Evolutionary conservation across 345 rosid species (phyloP), one percentile per base, ranked within the genome.

Genomic region (Citrus glauca): DNA sequence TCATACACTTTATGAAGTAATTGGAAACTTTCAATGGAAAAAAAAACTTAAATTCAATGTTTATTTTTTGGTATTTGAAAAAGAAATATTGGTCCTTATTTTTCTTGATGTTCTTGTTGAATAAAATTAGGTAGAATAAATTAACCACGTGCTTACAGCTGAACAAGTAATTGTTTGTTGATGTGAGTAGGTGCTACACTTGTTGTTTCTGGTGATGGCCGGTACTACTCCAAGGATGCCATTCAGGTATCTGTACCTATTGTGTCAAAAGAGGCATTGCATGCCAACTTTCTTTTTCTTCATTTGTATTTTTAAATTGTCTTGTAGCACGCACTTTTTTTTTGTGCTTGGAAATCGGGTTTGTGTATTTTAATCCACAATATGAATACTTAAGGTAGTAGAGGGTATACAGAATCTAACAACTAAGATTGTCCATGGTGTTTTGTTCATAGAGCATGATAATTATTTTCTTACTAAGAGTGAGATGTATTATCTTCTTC

Each of bases 141-240:
- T 11, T 45, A 25, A 24, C 20, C 17, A 8, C 8, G 40, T 40
- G 68, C 40, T 37, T 33, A 13, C 25, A 38, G 33, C 32, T 16
- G 42, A 35, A 32, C 40, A 27, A 3, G 40, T 79, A 33, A 63
- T 24, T 69, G 69, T 37, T 24, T 66, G 7, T 66, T 83, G 62
- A 5, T 75, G 5, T 74, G 50, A 78, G 77, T 81, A 97, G 98
- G 99, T 82, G 96, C 96, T 78, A 94, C 98, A 16, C 98, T 97
- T 9, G 97, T 94, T 78, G 98, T 97, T 82, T 94, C 98, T 85
- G 99, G 99, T 78, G 99, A 97, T 89, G 99, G 99, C 55, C 96
- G 98, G 73, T 97, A 94, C 85, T 97, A 38, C 85, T 97, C 99
- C 17, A 89, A 89, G 87, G 97, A 93, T 81, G 98, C 98, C 71